These are phyloP conservation scores for Ustilago loliicola DNA, from an alignment of 1,284 basidiomycete genomes.

Conservation along the genomic window DNA sequence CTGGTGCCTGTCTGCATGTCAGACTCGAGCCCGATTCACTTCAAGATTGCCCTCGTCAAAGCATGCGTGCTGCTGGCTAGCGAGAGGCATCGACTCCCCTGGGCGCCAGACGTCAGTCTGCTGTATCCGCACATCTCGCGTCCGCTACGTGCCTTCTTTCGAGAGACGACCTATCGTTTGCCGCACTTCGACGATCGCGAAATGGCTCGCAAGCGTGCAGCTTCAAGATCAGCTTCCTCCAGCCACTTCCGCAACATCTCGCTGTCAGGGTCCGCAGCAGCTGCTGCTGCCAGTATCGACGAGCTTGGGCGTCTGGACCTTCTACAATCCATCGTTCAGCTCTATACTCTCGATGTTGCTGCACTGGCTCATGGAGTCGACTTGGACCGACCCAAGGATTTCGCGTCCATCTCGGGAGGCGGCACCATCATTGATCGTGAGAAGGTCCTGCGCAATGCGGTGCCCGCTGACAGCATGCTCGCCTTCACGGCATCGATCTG, in stretches of 20 bases:
- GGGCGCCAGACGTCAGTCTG: constrained; percentile 54
- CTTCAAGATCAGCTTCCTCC: constrained; percentile 24
- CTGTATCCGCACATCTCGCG: constrained; percentile 58
- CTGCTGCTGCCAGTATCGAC: constrained; percentile 42
- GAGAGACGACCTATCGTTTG: constrained; percentile 45
- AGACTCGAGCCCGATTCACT: constrained; percentile 52
- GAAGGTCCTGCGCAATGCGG: constrained; percentile 34
- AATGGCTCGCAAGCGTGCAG: constrained; percentile 35
- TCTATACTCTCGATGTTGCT: constrained; percentile 58
- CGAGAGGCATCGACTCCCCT: constrained; percentile 52
- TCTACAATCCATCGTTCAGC: constrained; percentile 58
- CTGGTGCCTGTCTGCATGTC: constrained; percentile 59
- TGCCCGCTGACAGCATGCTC: constrained; percentile 53
- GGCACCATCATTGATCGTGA: constrained; percentile 37
- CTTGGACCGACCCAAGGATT: constrained; percentile 9
- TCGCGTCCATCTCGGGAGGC: constrained; percentile 28
- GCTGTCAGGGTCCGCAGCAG: constrained; percentile 30
- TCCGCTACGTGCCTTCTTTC: constrained; percentile 52
- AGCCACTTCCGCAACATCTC: constrained; percentile 31
- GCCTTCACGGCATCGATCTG: constrained; percentile 35
- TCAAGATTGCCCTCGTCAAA: constrained; percentile 61
- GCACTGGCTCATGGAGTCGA: constrained; percentile 48
- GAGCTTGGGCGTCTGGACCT: constrained; percentile 55
- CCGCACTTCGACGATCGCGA: constrained; percentile 45
- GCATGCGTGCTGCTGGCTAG: constrained; percentile 57